Evolutionary conservation across 2,329 filamentous ascomycete genomes (phyloP), one percentile per base, ranked within the genome.

Genomic region (Cladosporium sp.): DNA sequence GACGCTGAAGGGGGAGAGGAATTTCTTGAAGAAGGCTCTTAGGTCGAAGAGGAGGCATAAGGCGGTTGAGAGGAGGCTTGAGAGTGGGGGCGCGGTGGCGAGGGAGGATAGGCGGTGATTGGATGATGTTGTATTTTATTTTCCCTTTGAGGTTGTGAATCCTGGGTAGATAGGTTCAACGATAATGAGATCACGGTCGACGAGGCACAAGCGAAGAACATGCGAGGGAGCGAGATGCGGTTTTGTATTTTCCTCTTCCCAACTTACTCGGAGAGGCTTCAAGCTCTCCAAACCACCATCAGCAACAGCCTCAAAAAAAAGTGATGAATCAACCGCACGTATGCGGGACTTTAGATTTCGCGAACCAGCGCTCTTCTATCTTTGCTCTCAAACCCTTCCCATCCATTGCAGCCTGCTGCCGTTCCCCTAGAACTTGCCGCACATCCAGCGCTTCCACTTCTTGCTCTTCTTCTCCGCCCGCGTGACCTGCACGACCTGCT

Each of bases 1-100:
- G 26, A 58, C 63, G 14, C 58, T 71, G 49, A 70, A 70, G 63
- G 65, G 69, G 39, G 65, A 68, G 65, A 57, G 67, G 16, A 68
- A 65, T 14, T 14, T 62, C 7, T 57, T 73, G 30, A 62, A 53
- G 59, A 62, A 53, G 14, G 59, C 21, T 18, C 21, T 62, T 10
- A 25, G 59, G 59, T 62, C 59, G 21, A 18, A 16, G 13, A 14
- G 30, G 21, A 39, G 32, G 46, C 59, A 62, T 23, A n/a, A 11
- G 30, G 30, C 14, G 18, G 25, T 62, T 28, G 59, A 62, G 36
- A 21, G 49, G 30, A 53, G 48, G 21, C 23, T 62, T 13, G 59
- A 62, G 23, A 62, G 48, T 39, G 59, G 59, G 32, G 18, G 18
- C 10, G n/a, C 43, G 6, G 25, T 21, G 7, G 59, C 59, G 30